Evolutionary conservation across 2,329 filamentous ascomycete genomes (phyloP), one percentile per base, ranked within the genome.

Genomic region (Aureobasidium lini): DNA sequence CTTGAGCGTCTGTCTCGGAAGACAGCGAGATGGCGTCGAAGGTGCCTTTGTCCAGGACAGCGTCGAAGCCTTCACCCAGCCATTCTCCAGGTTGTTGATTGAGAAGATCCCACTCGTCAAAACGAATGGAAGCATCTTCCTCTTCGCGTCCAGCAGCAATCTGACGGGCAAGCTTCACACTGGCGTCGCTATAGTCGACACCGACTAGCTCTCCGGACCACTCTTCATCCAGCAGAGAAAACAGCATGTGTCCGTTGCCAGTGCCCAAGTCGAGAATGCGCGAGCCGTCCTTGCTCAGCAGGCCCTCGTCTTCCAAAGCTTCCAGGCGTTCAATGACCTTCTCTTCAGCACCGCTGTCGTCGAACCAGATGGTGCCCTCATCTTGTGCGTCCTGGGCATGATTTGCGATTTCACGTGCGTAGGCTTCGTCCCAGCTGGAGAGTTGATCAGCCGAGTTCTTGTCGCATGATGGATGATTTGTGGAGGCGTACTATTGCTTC

Each of bases 21-120:
- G 80, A 83, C n/a, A 97, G 77, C 52, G 86, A 91, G 36, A 99
- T 88, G 10, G 94, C 94, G 77, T 99, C 94, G 71, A 97, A 99
- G 0, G 94, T 99, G 46, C 94, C 94, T 76, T 99, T 99, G 75
- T 99, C 94, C n/a, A 96, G 81, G 0, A 96, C 87, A 0, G 96
- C 84, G 73, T 97, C 91, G 76, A 92, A 97, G 0, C 88, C 88
- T 0, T 72, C 71, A 0, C 66, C 66, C 4, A 91, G 75, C 85
- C 87, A 90, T 53, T 81, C 50, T 1, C 72, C 72, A 3, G 73
- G 65, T 28, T 65, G 50, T 40, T 77, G 70, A 10, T 65, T 67
- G 40, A 84, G 71, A 18, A 83, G 69, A 70, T 84, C 80, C 73
- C 77, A 80, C 44, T 73, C 76, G 57, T 77, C 70, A 62, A 87